Percentiles rank a stretch among this genome's conserved stretches.
Conservation (phyloP, 2,329 filamentous ascomycete genomes). For the Trichoderma sp. region DNA sequence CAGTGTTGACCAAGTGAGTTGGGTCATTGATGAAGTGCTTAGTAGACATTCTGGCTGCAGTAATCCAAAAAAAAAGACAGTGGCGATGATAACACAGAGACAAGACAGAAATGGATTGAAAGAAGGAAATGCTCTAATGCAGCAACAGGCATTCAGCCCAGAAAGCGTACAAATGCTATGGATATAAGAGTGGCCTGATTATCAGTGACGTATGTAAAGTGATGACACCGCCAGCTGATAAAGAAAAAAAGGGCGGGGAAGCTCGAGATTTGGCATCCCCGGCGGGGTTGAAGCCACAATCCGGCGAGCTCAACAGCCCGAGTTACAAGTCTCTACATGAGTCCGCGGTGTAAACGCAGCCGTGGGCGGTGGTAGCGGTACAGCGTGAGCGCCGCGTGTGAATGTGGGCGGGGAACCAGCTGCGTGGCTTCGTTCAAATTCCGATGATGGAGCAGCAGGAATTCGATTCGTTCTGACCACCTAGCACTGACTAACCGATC, state of each 20-base stretch:
- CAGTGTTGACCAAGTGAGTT: constrained; percentile 70
- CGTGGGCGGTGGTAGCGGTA: neutral
- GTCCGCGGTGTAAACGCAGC: neutral
- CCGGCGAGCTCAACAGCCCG: neutral
- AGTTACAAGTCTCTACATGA: neutral
- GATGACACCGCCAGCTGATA: neutral
- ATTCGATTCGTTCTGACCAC: neutral
- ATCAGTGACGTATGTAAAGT: constrained; percentile 11
- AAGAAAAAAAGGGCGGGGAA: constrained; percentile 14
- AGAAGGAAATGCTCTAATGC: neutral
- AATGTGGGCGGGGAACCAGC: neutral
- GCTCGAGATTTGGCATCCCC: constrained; percentile 3
- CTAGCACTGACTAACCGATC: neutral
- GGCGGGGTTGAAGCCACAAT: constrained; percentile 17
- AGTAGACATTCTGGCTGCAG: constrained; percentile 42
- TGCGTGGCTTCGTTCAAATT: no score
- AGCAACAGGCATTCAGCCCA: neutral
- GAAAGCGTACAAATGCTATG: neutral
- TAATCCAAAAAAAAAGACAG: neutral
- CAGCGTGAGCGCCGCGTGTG: neutral
- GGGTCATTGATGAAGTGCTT: constrained; percentile 93
- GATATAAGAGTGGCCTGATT: constrained; percentile 6
- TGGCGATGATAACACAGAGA: neutral
- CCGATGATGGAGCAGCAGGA: neutral
- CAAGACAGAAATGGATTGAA: neutral